Conservation (phyloP, 2,329 filamentous ascomycete genomes). For the Xylariales sp. region DNA sequence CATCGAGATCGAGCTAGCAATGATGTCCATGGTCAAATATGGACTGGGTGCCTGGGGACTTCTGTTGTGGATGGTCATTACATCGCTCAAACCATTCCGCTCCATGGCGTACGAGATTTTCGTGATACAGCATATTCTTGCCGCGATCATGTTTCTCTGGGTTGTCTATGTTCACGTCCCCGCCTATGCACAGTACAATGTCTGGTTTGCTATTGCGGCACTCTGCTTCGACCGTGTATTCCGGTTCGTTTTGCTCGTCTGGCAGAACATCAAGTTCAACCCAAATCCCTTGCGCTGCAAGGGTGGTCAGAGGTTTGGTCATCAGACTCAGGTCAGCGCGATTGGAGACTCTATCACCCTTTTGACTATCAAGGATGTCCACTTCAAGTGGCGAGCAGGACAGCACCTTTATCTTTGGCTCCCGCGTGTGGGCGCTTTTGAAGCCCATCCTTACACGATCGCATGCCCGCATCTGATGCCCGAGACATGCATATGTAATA, state of each 20-base stretch:
- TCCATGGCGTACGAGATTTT: constrained; percentile 67
- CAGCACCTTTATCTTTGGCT: constrained; percentile 60
- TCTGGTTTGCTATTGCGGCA: constrained; percentile 62
- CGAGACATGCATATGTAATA: constrained; percentile 52
- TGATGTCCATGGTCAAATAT: constrained; percentile 62
- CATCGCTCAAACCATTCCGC: constrained; percentile 59
- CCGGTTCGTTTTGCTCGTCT: constrained; percentile 42
- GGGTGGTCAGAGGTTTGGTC: constrained; percentile 45
- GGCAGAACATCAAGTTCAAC: constrained; percentile 47
- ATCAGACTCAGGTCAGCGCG: constrained; percentile 43
- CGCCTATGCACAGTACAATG: constrained; percentile 50
- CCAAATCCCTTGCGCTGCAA: constrained; percentile 38
- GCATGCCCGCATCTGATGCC: constrained; percentile 49
- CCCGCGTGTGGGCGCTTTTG: constrained; percentile 47
- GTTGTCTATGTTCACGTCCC: constrained; percentile 62
- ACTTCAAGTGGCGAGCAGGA: constrained; percentile 54
- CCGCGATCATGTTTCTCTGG: constrained; percentile 58
- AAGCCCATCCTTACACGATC: constrained; percentile 59
- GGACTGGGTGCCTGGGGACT: constrained; percentile 64
- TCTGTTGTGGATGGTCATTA: constrained; percentile 60
- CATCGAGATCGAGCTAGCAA: constrained; percentile 51
- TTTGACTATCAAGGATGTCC: constrained; percentile 54
- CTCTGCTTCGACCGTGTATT: constrained; percentile 59
- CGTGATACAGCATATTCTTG: constrained; percentile 61
- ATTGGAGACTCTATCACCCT: constrained; percentile 50